Evolutionary conservation across 2,329 filamentous ascomycete genomes (phyloP).

Genomic region (Fusarium bulbicola): DNA sequence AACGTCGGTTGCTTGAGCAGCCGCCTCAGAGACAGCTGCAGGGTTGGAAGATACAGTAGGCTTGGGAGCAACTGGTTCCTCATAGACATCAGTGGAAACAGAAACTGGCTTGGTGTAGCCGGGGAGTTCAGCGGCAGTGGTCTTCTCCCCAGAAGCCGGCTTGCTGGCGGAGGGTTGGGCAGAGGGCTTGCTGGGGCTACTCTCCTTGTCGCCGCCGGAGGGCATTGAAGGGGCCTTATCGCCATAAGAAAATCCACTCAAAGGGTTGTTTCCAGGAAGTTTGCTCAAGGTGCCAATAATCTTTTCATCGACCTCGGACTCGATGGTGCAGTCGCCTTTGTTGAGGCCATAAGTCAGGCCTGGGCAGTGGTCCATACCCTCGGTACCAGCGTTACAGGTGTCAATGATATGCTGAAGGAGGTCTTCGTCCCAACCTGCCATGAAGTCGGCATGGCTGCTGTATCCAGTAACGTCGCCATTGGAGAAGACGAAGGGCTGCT

Average conservation of each 20-base stretch:
- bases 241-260: conserved; percentile 63
- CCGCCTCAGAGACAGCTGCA: conserved; percentile 27
- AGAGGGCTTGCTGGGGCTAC: conserved; percentile 13
- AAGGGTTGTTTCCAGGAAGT: conserved; percentile 65
- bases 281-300: conserved; percentile 54
- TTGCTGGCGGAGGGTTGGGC: conserved; percentile 7
- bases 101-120: conserved; percentile 18
- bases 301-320: conserved; percentile 56
- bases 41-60: conserved; percentile 16
- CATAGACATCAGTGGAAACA: conserved; percentile 2
- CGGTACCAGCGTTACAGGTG: conserved; percentile 68
- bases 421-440: conserved; percentile 75
- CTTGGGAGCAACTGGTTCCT: conserved; percentile 9
- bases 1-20: conserved; percentile 17
- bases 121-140: conserved; percentile 13
- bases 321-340: conserved; percentile 61
- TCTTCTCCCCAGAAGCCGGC: conserved; percentile 11
- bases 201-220: conserved; percentile 12
- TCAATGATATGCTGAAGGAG: conserved; percentile 74
- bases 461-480: conserved; percentile 77
- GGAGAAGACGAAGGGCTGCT: conserved; percentile 73
- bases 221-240: conserved; percentile 18
- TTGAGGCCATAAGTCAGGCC: conserved; percentile 64
- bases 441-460: conserved; percentile 76
- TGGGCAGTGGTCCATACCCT: conserved; percentile 70